A percentile compares a stretch with the other conserved stretches of the same genome.
Conservation (phyloP, 805 yeast species). For the Ogataea paraovalis region DNA sequence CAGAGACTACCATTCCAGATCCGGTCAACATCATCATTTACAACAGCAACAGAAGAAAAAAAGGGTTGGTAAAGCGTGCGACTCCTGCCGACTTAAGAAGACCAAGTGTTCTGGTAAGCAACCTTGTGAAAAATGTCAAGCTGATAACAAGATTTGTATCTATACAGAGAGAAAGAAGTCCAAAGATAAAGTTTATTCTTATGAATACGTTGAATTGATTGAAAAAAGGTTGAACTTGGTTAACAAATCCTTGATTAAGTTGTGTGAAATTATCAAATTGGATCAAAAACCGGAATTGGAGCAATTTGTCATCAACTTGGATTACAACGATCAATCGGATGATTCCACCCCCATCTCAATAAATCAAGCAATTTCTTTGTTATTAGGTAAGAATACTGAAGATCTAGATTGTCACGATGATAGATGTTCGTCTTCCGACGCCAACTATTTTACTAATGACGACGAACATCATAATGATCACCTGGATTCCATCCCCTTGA, state of each 20-base stretch:
- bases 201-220: conserved; percentile 58
- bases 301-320: conserved; percentile 10
- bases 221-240: conserved; percentile 55
- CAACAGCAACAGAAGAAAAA: conserved; percentile 34
- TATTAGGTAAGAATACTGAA: conserved; percentile 39
- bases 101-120: conserved; percentile 62
- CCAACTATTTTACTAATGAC: not conserved
- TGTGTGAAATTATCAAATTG: conserved; percentile 27
- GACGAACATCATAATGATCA: not conserved
- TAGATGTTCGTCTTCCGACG: not conserved
- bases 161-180: conserved; percentile 52
- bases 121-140: conserved; percentile 53
- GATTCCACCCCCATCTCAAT: conserved; percentile 35
- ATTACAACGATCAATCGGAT: conserved; percentile 16
- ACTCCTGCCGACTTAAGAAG: conserved; percentile 57
- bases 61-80: conserved; percentile 63
- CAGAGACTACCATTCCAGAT: not conserved
- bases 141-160: conserved; percentile 56
- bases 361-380: conserved; percentile 42
- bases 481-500: not conserved
- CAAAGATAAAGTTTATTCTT: conserved; percentile 53
- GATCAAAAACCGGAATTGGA: conserved; percentile 10
- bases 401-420: conserved; percentile 35
- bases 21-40: not conserved
- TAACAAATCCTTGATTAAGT: conserved; percentile 45